Evolutionary conservation across 2,329 filamentous ascomycete genomes (phyloP).

Genomic region (Phyllachora maydis): DNA sequence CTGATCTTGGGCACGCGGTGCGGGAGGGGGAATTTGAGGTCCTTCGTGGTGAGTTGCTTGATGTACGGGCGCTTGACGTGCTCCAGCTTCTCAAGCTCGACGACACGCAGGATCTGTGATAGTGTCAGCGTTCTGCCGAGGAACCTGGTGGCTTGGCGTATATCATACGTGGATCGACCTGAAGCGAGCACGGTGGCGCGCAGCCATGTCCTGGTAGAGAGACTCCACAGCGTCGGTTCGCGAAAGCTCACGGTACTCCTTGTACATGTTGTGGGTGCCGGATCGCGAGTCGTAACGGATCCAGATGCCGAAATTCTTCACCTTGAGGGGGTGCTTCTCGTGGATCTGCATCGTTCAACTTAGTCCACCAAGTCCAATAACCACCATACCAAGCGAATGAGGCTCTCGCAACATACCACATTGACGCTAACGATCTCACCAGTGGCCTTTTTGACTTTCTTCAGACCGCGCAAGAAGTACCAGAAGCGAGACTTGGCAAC

Average conservation of each 20-base stretch:
- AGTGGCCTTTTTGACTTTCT: conserved; percentile 99
- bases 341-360: too few species aligned
- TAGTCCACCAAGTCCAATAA: too few species aligned
- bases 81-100: conserved; percentile 87
- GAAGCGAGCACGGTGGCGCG: conserved; percentile 95
- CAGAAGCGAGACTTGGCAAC: conserved; percentile 99
- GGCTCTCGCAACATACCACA: too few species aligned
- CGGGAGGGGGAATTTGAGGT: conserved; percentile 94
- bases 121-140: conserved; percentile 9
- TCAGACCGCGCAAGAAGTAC: conserved; percentile 99
- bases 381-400: too few species aligned
- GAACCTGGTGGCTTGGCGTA: conserved; percentile 1
- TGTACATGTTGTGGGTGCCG: conserved; percentile 99
- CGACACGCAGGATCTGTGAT: conserved; percentile 81
- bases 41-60: conserved; percentile 91
- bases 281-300: conserved; percentile 99
- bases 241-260: conserved; percentile 99
- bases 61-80: conserved; percentile 98
- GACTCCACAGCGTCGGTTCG: conserved; percentile 87
- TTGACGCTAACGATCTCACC: conserved; percentile 98
- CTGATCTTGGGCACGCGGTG: conserved; percentile 75
- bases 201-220: conserved; percentile 99
- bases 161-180: conserved; percentile 87
- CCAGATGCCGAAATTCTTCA: conserved; percentile 99
- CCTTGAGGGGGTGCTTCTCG: conserved; percentile 98